Percentiles rank a stretch among this genome's conserved stretches.
Conservation (phyloP, 768 basidiomycete species). For the Scleroderma citrinum region DNA sequence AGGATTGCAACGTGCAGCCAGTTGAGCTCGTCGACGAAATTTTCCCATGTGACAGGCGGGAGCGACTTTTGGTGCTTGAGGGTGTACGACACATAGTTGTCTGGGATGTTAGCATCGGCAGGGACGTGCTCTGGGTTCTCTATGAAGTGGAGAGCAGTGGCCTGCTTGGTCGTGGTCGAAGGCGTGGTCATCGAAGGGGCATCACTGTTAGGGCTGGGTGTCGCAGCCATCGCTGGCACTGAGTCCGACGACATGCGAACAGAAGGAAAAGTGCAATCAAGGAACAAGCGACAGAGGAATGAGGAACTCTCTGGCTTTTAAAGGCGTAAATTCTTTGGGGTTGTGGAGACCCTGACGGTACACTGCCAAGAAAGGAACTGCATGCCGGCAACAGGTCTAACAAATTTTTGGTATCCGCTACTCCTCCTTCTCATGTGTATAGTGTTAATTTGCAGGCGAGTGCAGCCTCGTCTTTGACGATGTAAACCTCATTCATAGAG, state of each 20-base stretch:
- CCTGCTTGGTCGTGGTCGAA: constrained; percentile 2
- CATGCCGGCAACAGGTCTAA: no score
- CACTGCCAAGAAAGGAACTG: no score
- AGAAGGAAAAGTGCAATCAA: constrained; percentile 16
- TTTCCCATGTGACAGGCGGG: constrained; percentile 61
- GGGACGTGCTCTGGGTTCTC: constrained; percentile 30
- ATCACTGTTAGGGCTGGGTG: constrained; percentile 7
- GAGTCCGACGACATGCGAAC: constrained; percentile 20
- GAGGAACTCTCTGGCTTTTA: constrained; percentile 14
- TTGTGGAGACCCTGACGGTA: neutral
- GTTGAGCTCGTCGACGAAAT: constrained; percentile 57
- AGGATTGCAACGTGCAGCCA: constrained; percentile 75
- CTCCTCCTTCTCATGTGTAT: no score
- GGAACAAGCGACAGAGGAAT: constrained; percentile 10
- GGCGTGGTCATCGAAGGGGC: neutral
- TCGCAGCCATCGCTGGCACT: constrained; percentile 11
- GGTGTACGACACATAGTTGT: constrained; percentile 78
- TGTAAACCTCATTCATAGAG: neutral
- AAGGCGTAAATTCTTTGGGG: constrained; percentile 32
- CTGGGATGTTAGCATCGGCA: constrained; percentile 59
- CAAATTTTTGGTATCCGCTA: no score
- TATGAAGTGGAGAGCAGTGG: constrained; percentile 7
- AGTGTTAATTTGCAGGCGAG: no score
- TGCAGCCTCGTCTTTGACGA: no score
- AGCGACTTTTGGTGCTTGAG: constrained; percentile 61